Evolutionary conservation across 768 basidiomycete genomes (phyloP).

Genomic region (Pilatotrama ljubarskyi): DNA sequence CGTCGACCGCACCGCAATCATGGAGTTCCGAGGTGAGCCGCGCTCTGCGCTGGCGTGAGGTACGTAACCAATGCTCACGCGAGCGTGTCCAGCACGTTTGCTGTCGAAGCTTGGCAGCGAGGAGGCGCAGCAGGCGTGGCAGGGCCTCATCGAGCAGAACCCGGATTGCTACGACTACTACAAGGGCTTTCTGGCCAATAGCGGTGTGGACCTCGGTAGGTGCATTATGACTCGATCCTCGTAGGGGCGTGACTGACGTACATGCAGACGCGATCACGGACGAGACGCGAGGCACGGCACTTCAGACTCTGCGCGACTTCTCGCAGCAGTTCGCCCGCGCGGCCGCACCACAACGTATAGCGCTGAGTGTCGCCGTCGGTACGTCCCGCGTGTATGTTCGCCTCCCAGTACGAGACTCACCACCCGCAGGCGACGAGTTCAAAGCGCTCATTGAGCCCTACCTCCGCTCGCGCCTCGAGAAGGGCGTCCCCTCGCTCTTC

Average conservation of each 20-base stretch:
- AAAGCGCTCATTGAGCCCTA: slow-evolving; percentile 63
- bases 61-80: slow-evolving; percentile 11
- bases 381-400: neutral
- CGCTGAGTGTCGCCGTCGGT: slow-evolving; percentile 65
- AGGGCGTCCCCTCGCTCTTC: slow-evolving; percentile 92
- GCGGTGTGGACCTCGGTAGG: slow-evolving; percentile 67
- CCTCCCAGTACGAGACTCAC: neutral
- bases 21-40: slow-evolving; percentile 63
- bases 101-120: slow-evolving; percentile 64
- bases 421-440: slow-evolving; percentile 62
- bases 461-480: slow-evolving; percentile 65
- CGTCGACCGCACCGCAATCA: slow-evolving; percentile 68
- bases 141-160: slow-evolving; percentile 79
- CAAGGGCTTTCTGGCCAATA: slow-evolving; percentile 63
- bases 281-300: slow-evolving; percentile 50
- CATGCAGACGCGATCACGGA: slow-evolving; percentile 45
- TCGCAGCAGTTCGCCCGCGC: slow-evolving; percentile 64
- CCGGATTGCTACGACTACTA: slow-evolving; percentile 84
- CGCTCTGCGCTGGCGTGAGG: neutral
- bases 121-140: slow-evolving; percentile 82
- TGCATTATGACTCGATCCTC: neutral
- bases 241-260: neutral
- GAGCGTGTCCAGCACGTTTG: slow-evolving; percentile 60
- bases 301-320: slow-evolving; percentile 61
- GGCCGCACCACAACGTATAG: slow-evolving; percentile 69